phyloP scores from a whole-genome alignment of 2,329 filamentous ascomycete genomes.

The Pseudonectria buxi region DNA sequence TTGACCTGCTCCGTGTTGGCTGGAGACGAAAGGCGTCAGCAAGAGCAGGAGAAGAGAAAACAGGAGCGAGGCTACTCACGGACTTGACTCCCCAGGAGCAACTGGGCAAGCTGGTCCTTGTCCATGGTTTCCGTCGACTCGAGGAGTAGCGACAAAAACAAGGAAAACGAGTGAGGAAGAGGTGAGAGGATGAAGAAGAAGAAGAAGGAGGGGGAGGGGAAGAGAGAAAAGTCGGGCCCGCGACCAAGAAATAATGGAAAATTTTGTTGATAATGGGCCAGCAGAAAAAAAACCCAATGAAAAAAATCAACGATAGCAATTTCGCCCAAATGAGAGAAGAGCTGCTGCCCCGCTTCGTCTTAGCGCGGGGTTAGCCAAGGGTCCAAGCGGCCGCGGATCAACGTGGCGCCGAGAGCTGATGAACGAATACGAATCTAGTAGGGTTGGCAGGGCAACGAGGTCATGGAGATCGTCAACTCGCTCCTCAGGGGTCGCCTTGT shows the following conservation, averaged over 20 bases:
- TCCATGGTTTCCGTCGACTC: slow-evolving; percentile 30
- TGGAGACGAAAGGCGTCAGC: slow-evolving; percentile 32
- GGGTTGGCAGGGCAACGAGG: no score
- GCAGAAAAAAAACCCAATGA: slow-evolving; percentile 6
- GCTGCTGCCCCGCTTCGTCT: slow-evolving; percentile 14
- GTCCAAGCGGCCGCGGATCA: slow-evolving; percentile 9
- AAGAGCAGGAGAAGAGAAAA: slow-evolving; percentile 2
- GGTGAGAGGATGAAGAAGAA: slow-evolving; percentile 6
- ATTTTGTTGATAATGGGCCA: slow-evolving; percentile 10
- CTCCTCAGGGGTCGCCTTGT: no score
- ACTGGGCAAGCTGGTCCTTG: slow-evolving; percentile 70
- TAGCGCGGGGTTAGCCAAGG: slow-evolving; percentile 15
- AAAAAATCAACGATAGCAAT: slow-evolving; percentile 6
- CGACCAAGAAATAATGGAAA: slow-evolving; percentile 1
- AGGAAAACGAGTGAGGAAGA: background rate
- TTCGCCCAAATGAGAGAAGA: no score
- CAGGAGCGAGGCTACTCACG: slow-evolving; percentile 51
- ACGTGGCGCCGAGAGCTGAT: slow-evolving; percentile 3
- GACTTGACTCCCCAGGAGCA: slow-evolving; percentile 81
- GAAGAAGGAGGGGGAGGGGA: slow-evolving; percentile 3
- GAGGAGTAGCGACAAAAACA: slow-evolving; percentile 20
- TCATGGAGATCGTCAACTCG: no score
- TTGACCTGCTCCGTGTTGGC: slow-evolving; percentile 87
- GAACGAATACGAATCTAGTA: background rate
- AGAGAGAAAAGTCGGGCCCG: background rate